Base-by-base conservation (phyloP, 306 rosid species). In the Albizia julibrissin region DNA sequence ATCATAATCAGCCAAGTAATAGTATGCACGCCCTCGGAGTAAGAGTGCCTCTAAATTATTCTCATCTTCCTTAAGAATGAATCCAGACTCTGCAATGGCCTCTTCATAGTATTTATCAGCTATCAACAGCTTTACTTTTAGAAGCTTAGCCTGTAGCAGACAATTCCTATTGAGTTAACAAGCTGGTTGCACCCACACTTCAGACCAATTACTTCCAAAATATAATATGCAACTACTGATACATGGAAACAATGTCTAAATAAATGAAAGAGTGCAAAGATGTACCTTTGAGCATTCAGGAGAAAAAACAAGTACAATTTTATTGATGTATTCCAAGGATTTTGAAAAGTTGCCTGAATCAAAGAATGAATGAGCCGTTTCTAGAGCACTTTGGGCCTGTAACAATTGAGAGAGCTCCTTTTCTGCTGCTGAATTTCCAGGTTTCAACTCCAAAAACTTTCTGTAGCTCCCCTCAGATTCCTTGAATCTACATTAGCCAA, bases 401-500 rank as follows among this genome's bases (percentile, higher is more conserved):
- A 78, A 84, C 89, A 96, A 83, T 83, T 96, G 99, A 84, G 97
- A 91, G 78, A 96, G 93, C 87, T 96, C 99, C 92, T 94, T 96
- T 87, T 92, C 90, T 59, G 89, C 98, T 34, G 80, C 89, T 21
- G 92, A 85, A 72, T 88, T 68, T 27, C 83, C 87, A 29, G 97
- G 99, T 86, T 96, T 91, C 67, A 96, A 85, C 91, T 90, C 97
- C 86, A 96, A 88, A 84, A 85, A 89, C 84, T 87, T 89, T 69
- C 84, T 84, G 89, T 96, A 96, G 88, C 86, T 91, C 90, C 85
- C 83, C 91, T 96, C 98, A 54, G 99, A 90, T 86, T 91, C 98
- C 82, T 91, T 90, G 86, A 92, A 96, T 94, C 99, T 96, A 91
- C 99, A 93, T 92, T 90, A 96, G 93, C 94, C 96, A 93, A 94